phyloP scores from a whole-genome alignment of 1,139 yeast species.

The Saccharomyces hybrid region DNA sequence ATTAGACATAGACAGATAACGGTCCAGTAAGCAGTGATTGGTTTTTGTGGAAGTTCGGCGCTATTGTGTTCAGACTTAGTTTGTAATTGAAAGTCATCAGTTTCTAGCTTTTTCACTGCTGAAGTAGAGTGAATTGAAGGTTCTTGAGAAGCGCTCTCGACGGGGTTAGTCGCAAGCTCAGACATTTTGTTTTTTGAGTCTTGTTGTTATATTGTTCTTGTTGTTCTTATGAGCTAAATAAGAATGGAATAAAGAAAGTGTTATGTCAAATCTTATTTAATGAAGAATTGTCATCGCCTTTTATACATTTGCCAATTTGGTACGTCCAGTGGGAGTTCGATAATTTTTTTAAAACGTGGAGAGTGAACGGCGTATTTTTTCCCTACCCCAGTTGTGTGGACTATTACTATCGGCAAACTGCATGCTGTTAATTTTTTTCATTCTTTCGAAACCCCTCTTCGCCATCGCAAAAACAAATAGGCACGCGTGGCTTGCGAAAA shows the following conservation, averaged over 20 bases:
- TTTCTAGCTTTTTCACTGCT: neutral
- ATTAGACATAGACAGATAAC: slow-evolving; percentile 36
- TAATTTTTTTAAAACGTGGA: neutral
- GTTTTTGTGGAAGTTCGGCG: slow-evolving; percentile 33
- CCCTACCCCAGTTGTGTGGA: neutral
- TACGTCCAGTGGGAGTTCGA: neutral
- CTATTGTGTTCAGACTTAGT: neutral
- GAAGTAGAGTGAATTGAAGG: neutral
- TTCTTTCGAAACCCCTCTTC: neutral
- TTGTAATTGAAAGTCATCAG: neutral
- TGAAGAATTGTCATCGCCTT: neutral
- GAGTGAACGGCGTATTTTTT: neutral
- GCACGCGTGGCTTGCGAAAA: neutral
- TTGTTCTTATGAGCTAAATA: neutral
- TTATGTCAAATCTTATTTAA: neutral
- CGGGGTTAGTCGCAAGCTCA: neutral
- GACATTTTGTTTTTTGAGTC: neutral
- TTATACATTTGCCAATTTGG: neutral
- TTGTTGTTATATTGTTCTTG: neutral
- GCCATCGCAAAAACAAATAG: neutral
- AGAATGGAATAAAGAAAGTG: neutral
- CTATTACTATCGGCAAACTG: neutral
- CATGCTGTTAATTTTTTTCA: neutral
- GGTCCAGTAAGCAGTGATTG: slow-evolving; percentile 34
- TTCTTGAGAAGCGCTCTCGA: neutral